Evolutionary conservation across 1,139 yeast genomes (phyloP), one percentile per base, ranked within the genome.

Genomic region (Saccharomyces hybrid): DNA sequence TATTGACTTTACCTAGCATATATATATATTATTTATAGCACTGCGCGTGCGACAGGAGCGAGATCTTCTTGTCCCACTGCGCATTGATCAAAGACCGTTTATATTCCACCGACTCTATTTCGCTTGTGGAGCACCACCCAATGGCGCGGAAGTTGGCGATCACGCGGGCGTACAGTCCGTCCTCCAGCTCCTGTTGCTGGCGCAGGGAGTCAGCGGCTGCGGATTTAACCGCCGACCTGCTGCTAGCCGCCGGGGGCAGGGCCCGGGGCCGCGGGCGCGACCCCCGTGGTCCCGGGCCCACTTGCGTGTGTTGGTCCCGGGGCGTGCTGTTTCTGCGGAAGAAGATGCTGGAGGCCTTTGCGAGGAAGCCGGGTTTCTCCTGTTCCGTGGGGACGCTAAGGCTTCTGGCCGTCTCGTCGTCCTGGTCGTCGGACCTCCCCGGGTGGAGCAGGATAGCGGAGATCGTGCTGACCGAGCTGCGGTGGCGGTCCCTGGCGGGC

Each of bases 51-150:
- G 44, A 38, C 44, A 38, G 1, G 5, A 38, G 44, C 26, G 44
- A 38, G 31, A 62, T 62, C 42, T 59, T 56, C 34, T 57, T 59
- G 7, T 64, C 64, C 64, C 64, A 62, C 50, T 59, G 54, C 46
- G 53, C 53, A 53, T 59, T 62, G 20, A 61, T 58, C 28, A 60
- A 38, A 14, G 60, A 53, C 28, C 65, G 53, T 50, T 59, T 57
- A 23, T 54, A 55, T 46, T 57, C 55, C 30, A 61, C 38, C 20
- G 52, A 56, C 20, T 50, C 30, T 16, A 61, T 30, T 41, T 62
- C 65, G 9, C 56, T 54, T n/a, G 51, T 41, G 13, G 63, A 58
- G 30, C 57, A 56, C 65, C 65, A 62, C 9, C 44, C 44, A 7
- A 38, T 9, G 44, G 44, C 4, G 44, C 44, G 44, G 6, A 38